Conservation (phyloP, 192 early-diverging fungal species). For the Backusella tuberculispora region DNA sequence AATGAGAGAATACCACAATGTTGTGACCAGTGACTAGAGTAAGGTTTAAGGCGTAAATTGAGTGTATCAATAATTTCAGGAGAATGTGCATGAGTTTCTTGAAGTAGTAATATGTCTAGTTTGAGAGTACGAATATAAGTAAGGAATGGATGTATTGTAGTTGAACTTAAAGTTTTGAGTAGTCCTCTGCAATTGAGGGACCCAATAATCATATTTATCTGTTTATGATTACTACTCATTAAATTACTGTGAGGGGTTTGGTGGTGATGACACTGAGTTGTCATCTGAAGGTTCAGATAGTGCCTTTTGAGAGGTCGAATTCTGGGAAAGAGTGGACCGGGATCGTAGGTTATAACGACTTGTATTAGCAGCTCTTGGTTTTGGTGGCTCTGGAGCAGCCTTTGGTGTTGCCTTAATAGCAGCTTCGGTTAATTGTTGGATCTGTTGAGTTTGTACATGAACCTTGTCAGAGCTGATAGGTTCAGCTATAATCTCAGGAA, state of each 20-base stretch:
- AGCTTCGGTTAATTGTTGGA: no score
- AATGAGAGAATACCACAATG: constrained; percentile 12
- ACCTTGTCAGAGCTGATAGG: no score
- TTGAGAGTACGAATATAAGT: background rate
- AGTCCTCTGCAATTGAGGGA: background rate
- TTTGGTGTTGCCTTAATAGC: no score
- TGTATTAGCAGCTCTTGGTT: no score
- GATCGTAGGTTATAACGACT: no score
- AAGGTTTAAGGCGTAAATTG: background rate
- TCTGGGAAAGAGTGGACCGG: no score
- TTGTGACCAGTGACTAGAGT: background rate
- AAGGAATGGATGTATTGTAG: background rate
- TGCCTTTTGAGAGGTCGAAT: no score
- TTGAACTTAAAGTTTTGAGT: background rate
- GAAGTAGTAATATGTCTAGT: background rate
- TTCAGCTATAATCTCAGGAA: no score
- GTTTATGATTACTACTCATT: background rate
- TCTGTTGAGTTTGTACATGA: no score
- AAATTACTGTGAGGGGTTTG: background rate
- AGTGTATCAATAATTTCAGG: no score
- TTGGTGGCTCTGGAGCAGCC: no score
- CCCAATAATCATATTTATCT: background rate
- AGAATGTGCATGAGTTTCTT: background rate
- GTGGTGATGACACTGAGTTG: no score
- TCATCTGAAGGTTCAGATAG: background rate